phyloP scores from a whole-genome alignment of 73 alveolate genomes.

The Tetrahymena thermophila region DNA sequence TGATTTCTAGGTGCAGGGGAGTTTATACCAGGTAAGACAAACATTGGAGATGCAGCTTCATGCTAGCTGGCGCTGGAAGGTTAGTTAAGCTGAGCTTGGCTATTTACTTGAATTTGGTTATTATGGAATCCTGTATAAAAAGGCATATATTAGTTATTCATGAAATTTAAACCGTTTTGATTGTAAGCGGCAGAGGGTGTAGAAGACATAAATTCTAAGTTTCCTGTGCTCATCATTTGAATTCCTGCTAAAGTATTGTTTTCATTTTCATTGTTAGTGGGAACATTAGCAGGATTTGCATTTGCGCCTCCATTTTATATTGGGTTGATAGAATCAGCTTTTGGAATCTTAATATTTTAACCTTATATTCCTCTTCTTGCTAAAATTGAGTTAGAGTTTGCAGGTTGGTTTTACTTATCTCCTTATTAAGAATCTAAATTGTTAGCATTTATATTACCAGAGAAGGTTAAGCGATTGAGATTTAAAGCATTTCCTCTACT shows the following conservation, averaged over 20 bases:
- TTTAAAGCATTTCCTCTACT: background rate
- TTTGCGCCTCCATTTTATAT: background rate
- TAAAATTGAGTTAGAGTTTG: background rate
- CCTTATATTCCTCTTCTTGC: background rate
- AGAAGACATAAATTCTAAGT: background rate
- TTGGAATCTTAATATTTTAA: background rate
- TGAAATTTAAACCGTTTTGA: background rate
- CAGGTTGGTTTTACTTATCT: background rate
- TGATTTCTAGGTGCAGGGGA: background rate
- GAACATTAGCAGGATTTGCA: background rate
- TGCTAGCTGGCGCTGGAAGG: background rate
- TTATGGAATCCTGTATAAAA: background rate
- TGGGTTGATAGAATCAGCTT: background rate
- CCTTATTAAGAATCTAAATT: background rate
- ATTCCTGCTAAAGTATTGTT: background rate
- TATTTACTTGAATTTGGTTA: background rate
- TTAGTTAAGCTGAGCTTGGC: background rate
- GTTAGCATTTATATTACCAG: background rate
- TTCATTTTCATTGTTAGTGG: background rate
- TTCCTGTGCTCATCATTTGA: background rate
- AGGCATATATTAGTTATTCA: background rate
- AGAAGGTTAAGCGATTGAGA: background rate
- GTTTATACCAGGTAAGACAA: background rate
- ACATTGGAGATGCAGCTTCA: background rate
- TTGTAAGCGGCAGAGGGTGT: background rate